Evolutionary conservation across 2,329 filamentous ascomycete species (phyloP).

Genomic region (Penicillium sp.): DNA sequence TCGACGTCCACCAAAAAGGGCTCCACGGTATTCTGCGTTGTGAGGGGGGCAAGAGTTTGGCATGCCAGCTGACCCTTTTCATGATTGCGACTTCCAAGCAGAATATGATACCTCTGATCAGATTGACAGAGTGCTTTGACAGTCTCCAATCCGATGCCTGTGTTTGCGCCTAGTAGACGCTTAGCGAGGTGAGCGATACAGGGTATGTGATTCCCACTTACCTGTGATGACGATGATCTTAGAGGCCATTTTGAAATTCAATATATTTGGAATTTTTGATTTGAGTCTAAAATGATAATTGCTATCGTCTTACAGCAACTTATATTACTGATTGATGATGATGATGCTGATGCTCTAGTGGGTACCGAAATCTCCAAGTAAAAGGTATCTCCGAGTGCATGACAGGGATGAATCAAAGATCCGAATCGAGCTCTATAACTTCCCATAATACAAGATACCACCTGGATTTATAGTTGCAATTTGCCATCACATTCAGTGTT

Average conservation of each 20-base stretch:
- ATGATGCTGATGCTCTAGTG: not conserved
- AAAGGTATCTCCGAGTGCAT: not conserved
- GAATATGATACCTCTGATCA: constrained; percentile 7
- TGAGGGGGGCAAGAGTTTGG: not conserved
- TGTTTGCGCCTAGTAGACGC: constrained; percentile 7
- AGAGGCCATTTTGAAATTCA: not conserved
- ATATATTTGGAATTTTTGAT: not conserved
- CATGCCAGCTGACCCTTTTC: constrained; percentile 9
- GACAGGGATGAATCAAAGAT: not conserved
- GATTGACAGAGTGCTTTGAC: constrained; percentile 13
- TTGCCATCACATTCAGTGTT: not conserved
- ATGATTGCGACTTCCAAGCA: constrained; percentile 11
- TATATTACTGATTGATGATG: not conserved
- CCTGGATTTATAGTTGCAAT: not conserved
- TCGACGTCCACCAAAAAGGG: constrained; percentile 9
- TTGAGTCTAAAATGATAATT: not conserved
- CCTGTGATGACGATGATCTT: not conserved
- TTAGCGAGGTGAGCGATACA: not conserved
- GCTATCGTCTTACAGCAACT: not conserved
- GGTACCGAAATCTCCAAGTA: not conserved
- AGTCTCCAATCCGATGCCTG: constrained; percentile 16
- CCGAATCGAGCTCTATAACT: not conserved
- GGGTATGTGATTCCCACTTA: not conserved
- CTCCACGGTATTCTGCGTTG: constrained; percentile 8
- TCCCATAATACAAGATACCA: not conserved